Percentiles rank a stretch among this genome's conserved stretches.
These are phyloP conservation scores for Pleodorina starrii DNA, from an alignment of 139 green algal species.

Conservation along the genomic window DNA sequence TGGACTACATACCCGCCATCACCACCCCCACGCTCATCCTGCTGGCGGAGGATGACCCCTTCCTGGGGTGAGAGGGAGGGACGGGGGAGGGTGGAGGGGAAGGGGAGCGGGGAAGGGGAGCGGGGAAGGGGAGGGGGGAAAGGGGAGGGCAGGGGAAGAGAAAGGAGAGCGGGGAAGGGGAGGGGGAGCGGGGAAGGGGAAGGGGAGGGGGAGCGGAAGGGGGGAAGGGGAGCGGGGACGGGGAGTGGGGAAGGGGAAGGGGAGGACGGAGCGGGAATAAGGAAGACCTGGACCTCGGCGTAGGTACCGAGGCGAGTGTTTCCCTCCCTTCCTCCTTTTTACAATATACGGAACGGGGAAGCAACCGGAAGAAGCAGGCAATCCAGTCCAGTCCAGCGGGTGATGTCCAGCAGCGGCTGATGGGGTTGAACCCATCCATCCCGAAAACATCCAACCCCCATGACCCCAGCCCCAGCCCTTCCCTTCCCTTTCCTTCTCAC, in stretches of 20 bases:
- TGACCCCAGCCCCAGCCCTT: not conserved
- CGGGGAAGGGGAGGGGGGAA: not conserved
- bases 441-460: not conserved
- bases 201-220: too few relatives aligned
- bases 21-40: constrained; percentile 73
- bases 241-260: too few relatives aligned
- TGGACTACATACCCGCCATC: constrained; percentile 70
- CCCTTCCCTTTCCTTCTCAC: not conserved
- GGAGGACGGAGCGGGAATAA: too few relatives aligned
- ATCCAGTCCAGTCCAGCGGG: too few relatives aligned
- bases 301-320: too few relatives aligned
- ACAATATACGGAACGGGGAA: too few relatives aligned
- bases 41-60: constrained; percentile 74
- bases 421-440: not conserved
- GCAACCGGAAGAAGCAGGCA: too few relatives aligned
- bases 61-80: constrained; percentile 64
- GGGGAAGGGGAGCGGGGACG: too few relatives aligned
- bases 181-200: too few relatives aligned
- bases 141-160: not conserved
- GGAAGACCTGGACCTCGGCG: too few relatives aligned
- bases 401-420: not conserved
- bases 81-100: not conserved
- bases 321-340: too few relatives aligned
- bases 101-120: not conserved
- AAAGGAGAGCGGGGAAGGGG: too few relatives aligned